Base-by-base conservation (phyloP, 306 rosid species). In the Lupinus albus region DNA sequence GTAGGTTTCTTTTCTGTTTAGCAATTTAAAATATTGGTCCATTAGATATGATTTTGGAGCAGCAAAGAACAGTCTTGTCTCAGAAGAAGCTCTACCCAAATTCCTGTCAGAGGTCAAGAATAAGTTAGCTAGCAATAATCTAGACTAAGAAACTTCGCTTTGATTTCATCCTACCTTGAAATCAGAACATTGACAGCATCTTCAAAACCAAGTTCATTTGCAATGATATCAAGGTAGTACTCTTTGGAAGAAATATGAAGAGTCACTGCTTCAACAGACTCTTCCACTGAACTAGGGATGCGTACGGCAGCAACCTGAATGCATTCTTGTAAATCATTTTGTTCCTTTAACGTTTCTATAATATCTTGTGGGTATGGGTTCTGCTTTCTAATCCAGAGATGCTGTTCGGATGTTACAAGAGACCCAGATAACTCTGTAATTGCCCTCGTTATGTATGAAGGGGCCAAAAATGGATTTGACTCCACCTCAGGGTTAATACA, bases 11-110 rank as follows among this genome's bases (percentile, higher is more conserved):
- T 83, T 83, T 28, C 77, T 71, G 67, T 70, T 80, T 47, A 63
- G 44, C 71, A 70, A 63, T 71, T 80, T 83, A 39, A 86, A 77
- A 67, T 77, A 71, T 18, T 6, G 78, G 47, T 87, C 85, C 67
- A 64, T 75, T 46, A 79, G 49, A 81, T 52, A 81, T 53, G 85
- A 65, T 51, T 70, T 81, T 3, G 84, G 78, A 60, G 92, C 84
- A 70, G 88, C 73, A 78, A 83, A 90, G 80, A 86, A 86, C 51
- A 90, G 47, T 71, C 96, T 86, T 46, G 84, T 87, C 86, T 93
- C 99, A 5, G 94, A 88, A 61, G 99, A 90, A 58, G 94, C 83
- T 83, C 83, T 93, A 51, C 99, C 97, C 62, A 93, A 56, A 76
- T 84, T 86, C 87, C 97, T 93, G 85, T 46, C 76, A 79, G 47